Conservation (phyloP, 495 filamentous ascomycete species). For the Alectoria sarmentosa region DNA sequence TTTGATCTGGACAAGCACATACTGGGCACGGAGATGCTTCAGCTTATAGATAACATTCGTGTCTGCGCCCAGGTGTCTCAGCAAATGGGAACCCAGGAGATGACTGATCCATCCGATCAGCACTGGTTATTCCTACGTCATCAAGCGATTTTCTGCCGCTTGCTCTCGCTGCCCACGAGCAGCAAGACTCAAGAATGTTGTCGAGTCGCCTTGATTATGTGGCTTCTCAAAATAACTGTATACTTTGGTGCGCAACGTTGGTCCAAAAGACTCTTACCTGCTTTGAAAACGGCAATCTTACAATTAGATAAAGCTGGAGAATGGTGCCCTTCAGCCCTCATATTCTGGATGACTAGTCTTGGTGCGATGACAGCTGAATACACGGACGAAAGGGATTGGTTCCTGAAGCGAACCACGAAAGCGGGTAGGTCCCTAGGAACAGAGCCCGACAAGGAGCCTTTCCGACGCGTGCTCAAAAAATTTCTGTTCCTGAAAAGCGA, state of each 20-base stretch:
- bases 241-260: conserved; percentile 6
- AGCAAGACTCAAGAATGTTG: background rate
- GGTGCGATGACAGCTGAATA: conserved; percentile 3
- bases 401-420: background rate
- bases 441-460: background rate
- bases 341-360: conserved; percentile 5
- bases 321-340: background rate
- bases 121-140: conserved; percentile 10
- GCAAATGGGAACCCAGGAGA: background rate
- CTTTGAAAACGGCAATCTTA: background rate
- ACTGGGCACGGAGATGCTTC: background rate
- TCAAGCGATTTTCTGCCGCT: background rate
- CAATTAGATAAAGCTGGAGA: background rate
- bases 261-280: background rate
- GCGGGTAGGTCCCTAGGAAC: background rate
- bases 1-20: background rate
- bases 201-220: conserved; percentile 1
- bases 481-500: background rate
- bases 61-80: background rate
- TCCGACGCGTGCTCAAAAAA: background rate
- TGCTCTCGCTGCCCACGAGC: background rate
- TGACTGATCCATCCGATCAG: background rate
- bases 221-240: conserved; percentile 1
- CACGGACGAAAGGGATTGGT: background rate
- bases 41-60: background rate